These are phyloP conservation scores for Thalassiosira pacifica DNA, from an alignment of 352 stramenopile species.

Conservation along the genomic window DNA sequence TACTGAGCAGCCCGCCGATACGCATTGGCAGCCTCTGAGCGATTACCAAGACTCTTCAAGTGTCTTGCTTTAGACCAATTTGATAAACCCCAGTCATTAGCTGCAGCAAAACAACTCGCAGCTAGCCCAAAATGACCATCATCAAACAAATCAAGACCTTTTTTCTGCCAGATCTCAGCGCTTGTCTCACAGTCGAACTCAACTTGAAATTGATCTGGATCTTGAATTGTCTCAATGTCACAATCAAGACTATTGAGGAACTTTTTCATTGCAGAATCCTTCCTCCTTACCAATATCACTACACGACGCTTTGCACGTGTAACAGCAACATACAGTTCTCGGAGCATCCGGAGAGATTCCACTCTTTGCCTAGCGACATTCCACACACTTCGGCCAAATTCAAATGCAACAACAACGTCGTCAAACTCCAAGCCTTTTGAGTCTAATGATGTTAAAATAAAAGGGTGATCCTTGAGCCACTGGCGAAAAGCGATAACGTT, in stretches of 20 bases:
- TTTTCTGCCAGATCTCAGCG: conserved; percentile 41
- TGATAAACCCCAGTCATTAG: conserved; percentile 40
- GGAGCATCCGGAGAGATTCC: conserved; percentile 55
- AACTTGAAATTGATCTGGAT: conserved; percentile 40
- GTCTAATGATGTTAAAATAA: conserved; percentile 54
- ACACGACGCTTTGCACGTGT: conserved; percentile 54
- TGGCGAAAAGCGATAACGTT: conserved; percentile 24
- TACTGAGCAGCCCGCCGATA: conserved; percentile 31
- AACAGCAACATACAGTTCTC: conserved; percentile 61
- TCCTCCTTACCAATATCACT: conserved; percentile 48
- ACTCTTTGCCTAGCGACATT: conserved; percentile 31
- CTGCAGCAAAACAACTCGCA: conserved; percentile 52
- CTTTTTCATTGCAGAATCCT: conserved; percentile 43
- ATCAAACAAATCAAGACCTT: conserved; percentile 52
- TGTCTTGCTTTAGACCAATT: conserved; percentile 42
- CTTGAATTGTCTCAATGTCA: conserved; percentile 39
- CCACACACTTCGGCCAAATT: conserved; percentile 46
- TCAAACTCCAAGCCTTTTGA: conserved; percentile 69
- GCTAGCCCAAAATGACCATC: conserved; percentile 50
- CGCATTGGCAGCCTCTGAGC: conserved; percentile 27
- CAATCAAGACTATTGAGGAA: conserved; percentile 52
- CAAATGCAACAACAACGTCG: conserved; percentile 57
- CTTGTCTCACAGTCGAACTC: conserved; percentile 53
- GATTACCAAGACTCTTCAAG: conserved; percentile 35
- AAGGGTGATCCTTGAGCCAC: conserved; percentile 58